phyloP scores from a whole-genome alignment of 2,329 filamentous ascomycete species.

The Zymoseptoria brevis region DNA sequence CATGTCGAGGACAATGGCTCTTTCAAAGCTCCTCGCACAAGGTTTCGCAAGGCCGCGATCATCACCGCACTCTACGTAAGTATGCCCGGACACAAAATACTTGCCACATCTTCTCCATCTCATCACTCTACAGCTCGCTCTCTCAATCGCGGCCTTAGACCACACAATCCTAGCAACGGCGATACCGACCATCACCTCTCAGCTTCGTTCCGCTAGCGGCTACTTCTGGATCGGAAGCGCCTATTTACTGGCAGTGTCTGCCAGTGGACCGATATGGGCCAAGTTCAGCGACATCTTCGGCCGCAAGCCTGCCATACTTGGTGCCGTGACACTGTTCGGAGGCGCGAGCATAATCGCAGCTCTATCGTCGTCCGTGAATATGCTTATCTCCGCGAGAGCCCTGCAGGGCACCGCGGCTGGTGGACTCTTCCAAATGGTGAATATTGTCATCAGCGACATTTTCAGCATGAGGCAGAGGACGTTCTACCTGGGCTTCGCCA shows the following conservation, averaged over 20 bases:
- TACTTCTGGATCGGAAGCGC: constrained; percentile 78
- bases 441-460: constrained; percentile 49
- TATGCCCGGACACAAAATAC: not conserved
- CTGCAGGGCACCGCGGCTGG: constrained; percentile 49
- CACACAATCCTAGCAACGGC: constrained; percentile 58
- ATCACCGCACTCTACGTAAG: constrained; percentile 2
- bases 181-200: constrained; percentile 55
- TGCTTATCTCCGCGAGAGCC: constrained; percentile 47
- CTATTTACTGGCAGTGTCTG: constrained; percentile 62
- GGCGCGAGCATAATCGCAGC: constrained; percentile 45
- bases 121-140: constrained; percentile 20
- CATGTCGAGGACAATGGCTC: not conserved
- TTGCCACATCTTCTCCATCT: not conserved
- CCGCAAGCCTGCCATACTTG: constrained; percentile 46
- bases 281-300: constrained; percentile 53
- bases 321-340: constrained; percentile 43
- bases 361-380: constrained; percentile 38
- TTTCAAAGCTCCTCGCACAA: constrained; percentile 22
- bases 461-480: constrained; percentile 38
- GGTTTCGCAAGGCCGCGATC: constrained; percentile 6
- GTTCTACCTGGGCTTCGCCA: constrained; percentile 45
- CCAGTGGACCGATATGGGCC: constrained; percentile 63
- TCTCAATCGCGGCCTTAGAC: constrained; percentile 38
- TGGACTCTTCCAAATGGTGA: constrained; percentile 45
- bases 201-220: constrained; percentile 58